phyloP scores from a whole-genome alignment of 1,284 basidiomycete genomes.

The Rhizoctonia solani region DNA sequence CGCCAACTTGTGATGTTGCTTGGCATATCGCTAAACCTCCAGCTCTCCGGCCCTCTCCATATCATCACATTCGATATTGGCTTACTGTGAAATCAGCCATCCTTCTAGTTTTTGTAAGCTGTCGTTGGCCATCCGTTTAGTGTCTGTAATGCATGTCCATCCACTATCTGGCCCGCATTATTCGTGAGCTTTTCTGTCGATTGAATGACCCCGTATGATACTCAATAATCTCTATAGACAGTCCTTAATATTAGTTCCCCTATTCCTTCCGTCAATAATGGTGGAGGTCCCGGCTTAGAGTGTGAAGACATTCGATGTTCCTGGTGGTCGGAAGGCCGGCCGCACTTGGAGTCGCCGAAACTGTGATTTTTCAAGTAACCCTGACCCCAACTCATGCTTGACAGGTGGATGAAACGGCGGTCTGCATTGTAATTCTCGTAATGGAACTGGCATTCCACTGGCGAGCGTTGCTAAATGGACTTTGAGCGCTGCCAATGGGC shows the following conservation, averaged over 20 bases:
- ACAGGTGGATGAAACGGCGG: conserved; percentile 43
- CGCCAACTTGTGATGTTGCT: too few species aligned
- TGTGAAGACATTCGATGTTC: conserved; percentile 46
- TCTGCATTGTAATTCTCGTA: neutral
- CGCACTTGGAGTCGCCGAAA: conserved; percentile 51
- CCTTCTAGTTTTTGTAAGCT: too few species aligned
- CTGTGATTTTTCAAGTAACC: conserved; percentile 49
- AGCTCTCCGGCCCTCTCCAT: too few species aligned
- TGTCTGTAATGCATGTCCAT: conserved; percentile 47
- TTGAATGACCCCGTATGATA: too few species aligned
- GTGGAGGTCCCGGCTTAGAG: conserved; percentile 45
- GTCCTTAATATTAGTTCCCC: conserved; percentile 35
- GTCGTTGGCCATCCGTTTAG: conserved; percentile 48
- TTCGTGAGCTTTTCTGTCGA: conserved; percentile 29
- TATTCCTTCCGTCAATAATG: conserved; percentile 43
- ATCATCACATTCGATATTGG: too few species aligned
- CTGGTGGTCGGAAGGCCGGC: conserved; percentile 49
- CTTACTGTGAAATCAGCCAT: too few species aligned
- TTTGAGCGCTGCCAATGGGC: conserved; percentile 48
- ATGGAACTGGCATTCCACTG: too few species aligned
- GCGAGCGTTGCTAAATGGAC: conserved; percentile 50
- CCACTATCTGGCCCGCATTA: conserved; percentile 40
- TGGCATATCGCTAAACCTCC: too few species aligned
- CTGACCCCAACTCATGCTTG: conserved; percentile 41
- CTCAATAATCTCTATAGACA: too few species aligned